Conservation (phyloP, 2,329 filamentous ascomycete species). For the Ceratocystis variospora region DNA sequence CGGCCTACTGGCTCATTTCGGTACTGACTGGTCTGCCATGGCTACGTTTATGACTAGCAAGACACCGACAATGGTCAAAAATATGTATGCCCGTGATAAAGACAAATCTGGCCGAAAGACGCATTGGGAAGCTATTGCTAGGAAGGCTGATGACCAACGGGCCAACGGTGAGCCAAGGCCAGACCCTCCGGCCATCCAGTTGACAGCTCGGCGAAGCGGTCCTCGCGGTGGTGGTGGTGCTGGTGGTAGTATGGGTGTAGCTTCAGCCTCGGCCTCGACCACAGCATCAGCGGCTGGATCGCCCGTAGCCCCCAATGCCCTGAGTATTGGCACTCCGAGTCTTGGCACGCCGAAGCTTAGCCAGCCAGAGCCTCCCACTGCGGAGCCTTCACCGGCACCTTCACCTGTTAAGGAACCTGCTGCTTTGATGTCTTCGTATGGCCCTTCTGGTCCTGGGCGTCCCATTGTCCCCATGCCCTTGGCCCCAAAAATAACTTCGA, state of each 20-base stretch:
- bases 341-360: conserved; percentile 13
- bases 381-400: conserved; percentile 9
- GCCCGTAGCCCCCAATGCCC: conserved; percentile 10
- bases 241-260: conserved; percentile 28
- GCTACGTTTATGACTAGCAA: conserved; percentile 70
- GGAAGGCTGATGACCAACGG: conserved; percentile 45
- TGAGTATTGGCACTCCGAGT: conserved; percentile 6
- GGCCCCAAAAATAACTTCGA: background rate
- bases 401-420: conserved; percentile 12
- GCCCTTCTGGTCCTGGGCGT: background rate
- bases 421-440: background rate
- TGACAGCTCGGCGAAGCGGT: conserved; percentile 40
- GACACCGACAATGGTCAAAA: conserved; percentile 73
- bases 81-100: conserved; percentile 51
- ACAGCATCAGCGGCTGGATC: conserved; percentile 10
- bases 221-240: conserved; percentile 26
- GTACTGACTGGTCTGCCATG: conserved; percentile 65
- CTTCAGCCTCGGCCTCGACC: conserved; percentile 16
- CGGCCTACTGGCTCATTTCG: conserved; percentile 56
- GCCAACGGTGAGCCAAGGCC: conserved; percentile 44
- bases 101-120: conserved; percentile 41
- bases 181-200: conserved; percentile 40
- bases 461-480: background rate
- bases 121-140: conserved; percentile 43
- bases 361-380: conserved; percentile 14